These are phyloP conservation scores for Wickerhamomyces bovis DNA, from an alignment of 805 yeast species.

Conservation along the genomic window DNA sequence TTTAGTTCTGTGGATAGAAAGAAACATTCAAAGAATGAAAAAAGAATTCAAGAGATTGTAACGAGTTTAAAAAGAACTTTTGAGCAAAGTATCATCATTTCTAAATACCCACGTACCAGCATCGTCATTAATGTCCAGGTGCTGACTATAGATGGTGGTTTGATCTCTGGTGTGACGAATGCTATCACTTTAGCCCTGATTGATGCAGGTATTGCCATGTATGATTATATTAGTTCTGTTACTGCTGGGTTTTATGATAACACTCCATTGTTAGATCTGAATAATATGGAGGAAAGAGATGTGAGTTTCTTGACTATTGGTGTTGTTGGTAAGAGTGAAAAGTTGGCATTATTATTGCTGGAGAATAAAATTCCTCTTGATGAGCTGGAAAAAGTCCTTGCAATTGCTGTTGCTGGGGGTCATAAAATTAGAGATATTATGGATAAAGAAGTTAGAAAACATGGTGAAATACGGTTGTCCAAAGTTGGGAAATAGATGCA, in stretches of 20 bases:
- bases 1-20: slow-evolving; percentile 75
- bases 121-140: slow-evolving; percentile 75
- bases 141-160: slow-evolving; percentile 85
- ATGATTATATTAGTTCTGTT: slow-evolving; percentile 79
- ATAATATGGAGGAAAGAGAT: slow-evolving; percentile 76
- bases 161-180: slow-evolving; percentile 72
- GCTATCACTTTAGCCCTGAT: slow-evolving; percentile 84
- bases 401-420: slow-evolving; percentile 82
- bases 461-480: slow-evolving; percentile 55
- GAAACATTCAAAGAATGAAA: slow-evolving; percentile 62
- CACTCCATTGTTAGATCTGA: slow-evolving; percentile 79
- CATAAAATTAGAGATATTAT: slow-evolving; percentile 75
- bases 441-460: slow-evolving; percentile 78
- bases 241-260: slow-evolving; percentile 73
- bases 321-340: slow-evolving; percentile 75
- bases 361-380: slow-evolving; percentile 87
- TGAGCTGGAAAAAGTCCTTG: slow-evolving; percentile 64
- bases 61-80: slow-evolving; percentile 65
- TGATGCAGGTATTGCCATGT: slow-evolving; percentile 94
- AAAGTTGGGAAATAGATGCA: slow-evolving; percentile 28
- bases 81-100: slow-evolving; percentile 64
- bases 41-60: slow-evolving; percentile 60
- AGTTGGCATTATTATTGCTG: slow-evolving; percentile 65
- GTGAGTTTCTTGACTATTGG: slow-evolving; percentile 79
- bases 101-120: slow-evolving; percentile 76